Percentiles rank a stretch among this genome's conserved stretches.
These are phyloP conservation scores for Rutidosis leptorrhynchoides DNA, from an alignment of 129 eudicot genomes.

Conservation along the genomic window DNA sequence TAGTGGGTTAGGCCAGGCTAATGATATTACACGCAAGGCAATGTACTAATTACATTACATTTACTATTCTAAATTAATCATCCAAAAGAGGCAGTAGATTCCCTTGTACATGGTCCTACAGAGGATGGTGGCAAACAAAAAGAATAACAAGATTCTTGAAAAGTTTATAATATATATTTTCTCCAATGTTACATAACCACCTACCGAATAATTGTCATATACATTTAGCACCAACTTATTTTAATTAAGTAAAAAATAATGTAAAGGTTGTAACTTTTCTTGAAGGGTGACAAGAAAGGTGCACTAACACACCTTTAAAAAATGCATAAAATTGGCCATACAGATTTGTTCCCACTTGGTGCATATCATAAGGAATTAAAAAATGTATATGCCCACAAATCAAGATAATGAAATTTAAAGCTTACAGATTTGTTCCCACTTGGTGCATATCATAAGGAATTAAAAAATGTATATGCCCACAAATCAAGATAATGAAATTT, in stretches of 20 bases:
- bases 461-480: slow-evolving; percentile 23
- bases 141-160: slow-evolving; percentile 27
- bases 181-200: slow-evolving; percentile 27
- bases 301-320: slow-evolving; percentile 27
- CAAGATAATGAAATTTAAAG: no score
- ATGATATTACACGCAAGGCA: no score
- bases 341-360: slow-evolving; percentile 25
- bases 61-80: no score
- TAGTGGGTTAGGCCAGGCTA: not conserved
- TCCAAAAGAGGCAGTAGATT: no score
- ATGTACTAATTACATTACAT: no score
- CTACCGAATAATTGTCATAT: slow-evolving; percentile 33
- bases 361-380: slow-evolving; percentile 20
- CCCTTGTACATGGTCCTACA: slow-evolving; percentile 24
- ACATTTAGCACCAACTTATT: slow-evolving; percentile 29
- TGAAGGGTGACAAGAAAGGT: slow-evolving; percentile 28
- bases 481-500: slow-evolving; percentile 16
- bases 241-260: slow-evolving; percentile 23
- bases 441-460: slow-evolving; percentile 19
- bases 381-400: slow-evolving; percentile 24
- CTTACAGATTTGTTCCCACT: no score
- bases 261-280: slow-evolving; percentile 32
- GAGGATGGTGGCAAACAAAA: slow-evolving; percentile 27
- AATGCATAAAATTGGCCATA: slow-evolving; percentile 32
- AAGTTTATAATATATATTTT: slow-evolving; percentile 9